These are phyloP conservation scores for Gnomoniopsis sp. DNA, from an alignment of 2,329 filamentous ascomycete species.

Conservation along the genomic window DNA sequence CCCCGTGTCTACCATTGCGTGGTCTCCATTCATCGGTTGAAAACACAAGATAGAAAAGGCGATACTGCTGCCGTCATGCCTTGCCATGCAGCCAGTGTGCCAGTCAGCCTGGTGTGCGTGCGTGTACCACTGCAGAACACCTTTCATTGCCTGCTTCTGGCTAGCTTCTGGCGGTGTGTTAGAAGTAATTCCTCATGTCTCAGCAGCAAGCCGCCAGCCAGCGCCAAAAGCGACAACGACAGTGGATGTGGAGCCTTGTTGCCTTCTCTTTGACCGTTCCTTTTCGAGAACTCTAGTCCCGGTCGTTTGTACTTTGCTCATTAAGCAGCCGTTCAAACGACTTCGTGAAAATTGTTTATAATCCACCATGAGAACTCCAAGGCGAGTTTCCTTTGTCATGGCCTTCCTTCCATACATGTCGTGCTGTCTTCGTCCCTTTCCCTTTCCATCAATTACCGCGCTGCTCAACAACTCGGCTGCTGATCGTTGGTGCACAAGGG, in stretches of 20 bases:
- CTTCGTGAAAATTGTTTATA: neutral
- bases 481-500: neutral
- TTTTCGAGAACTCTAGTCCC: neutral
- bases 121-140: constrained; percentile 8
- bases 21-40: constrained; percentile 2
- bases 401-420: neutral
- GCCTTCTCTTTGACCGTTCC: neutral
- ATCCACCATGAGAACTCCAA: neutral
- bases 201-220: neutral
- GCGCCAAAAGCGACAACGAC: neutral
- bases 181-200: neutral
- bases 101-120: neutral
- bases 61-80: neutral
- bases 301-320: neutral
- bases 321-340: neutral
- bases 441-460: neutral
- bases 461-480: neutral
- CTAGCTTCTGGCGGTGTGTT: constrained; percentile 13
- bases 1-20: neutral
- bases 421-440: neutral
- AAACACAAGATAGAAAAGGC: neutral
- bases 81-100: neutral
- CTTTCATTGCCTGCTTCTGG: neutral
- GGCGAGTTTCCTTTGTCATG: neutral
- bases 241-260: neutral